Base-by-base conservation (phyloP, 2,329 filamentous ascomycete genomes). In the Pseudogymnoascus sp. region DNA sequence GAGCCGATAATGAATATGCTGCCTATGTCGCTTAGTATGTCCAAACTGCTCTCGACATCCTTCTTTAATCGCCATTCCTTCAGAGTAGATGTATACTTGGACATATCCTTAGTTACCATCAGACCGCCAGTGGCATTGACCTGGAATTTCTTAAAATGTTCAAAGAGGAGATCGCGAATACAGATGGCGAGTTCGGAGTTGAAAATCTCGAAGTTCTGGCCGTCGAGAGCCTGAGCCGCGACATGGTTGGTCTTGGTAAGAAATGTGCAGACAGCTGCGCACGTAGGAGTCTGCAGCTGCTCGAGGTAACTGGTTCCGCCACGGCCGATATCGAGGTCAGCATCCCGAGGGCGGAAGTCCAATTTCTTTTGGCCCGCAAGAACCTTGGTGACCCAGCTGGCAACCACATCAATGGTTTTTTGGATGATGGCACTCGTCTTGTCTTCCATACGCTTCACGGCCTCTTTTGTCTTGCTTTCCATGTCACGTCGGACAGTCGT, bases 71-170 rank as follows among this genome's bases (percentile, higher is more conserved):
- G 84, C 91, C 92, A 97, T 36, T 86, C 86, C 66, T 90, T 86
- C 68, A 99, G 81, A 10, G 96, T 85, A 66, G 93, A 88, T 7
- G 90, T 89, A 75, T 99, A 99, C 73, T 91, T 92, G 37, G 91
- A 91, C 74, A 97, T 93, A 73, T 99, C 95, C 77, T 97, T 96
- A 37, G 89, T 93, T 26, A 97, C 91, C 84, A 97, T 95, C 57
- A 99, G 84, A 2, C 92, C 95, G 66, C 95, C 95, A 0, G 93
- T 93, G 42, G 93, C 91, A 69, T 92, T 96, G 68, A 99, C 91
- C 66, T 88, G 86, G 78, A 96, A 99, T 71, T 91, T 92, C 72
- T 96, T 95, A 77, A 97, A 91, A 76, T 99, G 95, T 66, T 95
- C 90, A 67, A 99, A 86, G 4, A 99, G 83, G 8, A 96, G 83